Base-by-base conservation (phyloP, 495 filamentous ascomycete genomes). In the Rhizodiscina lignyota region DNA sequence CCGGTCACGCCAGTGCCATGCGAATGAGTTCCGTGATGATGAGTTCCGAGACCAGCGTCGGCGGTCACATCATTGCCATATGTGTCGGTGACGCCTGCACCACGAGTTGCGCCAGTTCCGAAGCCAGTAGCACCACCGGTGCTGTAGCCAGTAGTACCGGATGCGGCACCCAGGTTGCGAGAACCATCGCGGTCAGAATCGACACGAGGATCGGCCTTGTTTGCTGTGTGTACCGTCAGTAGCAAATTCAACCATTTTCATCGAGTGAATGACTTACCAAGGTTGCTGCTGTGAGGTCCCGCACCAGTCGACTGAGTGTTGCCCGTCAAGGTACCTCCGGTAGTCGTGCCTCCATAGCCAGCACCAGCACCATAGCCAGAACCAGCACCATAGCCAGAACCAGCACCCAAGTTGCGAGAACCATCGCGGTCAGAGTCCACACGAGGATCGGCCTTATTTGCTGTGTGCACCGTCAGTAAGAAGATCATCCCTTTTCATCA, bases 381-480 rank as follows among this genome's bases (percentile, higher is more conserved):
- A n/a, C n/a, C n/a, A 13, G n/a, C 8, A 16, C 34, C 34, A 32
- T 23, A 18, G 24, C 26, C 24, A 16, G 13, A 11, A 6, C 6
- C 8, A 35, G 16, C 33, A 27, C 33, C 20, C 8, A 32, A 18
- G 39, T 24, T 19, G 38, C 29, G 37, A 40, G 33, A n/a, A 26
- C 31, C 29, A 18, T 36, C 35, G 20, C 50, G 39, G 38, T 67
- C 62, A 44, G 58, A 61, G 47, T 67, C 60, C 29, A 64, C 46
- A 42, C 60, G 55, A n/a, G 62, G 60, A 45, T 65, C 64, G 18
- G 55, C 55, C 18, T 61, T 60, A 50, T 70, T 66, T 16, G 44
- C 57, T n/a, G n/a, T n/a, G n/a, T n/a, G n/a, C n/a, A n/a, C n/a
- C n/a, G n/a, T n/a, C n/a, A n/a, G n/a, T n/a, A n/a, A n/a, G n/a